These are phyloP conservation scores for Aspergillus udagawae DNA, from an alignment of 2,329 filamentous ascomycete species.

Conservation along the genomic window DNA sequence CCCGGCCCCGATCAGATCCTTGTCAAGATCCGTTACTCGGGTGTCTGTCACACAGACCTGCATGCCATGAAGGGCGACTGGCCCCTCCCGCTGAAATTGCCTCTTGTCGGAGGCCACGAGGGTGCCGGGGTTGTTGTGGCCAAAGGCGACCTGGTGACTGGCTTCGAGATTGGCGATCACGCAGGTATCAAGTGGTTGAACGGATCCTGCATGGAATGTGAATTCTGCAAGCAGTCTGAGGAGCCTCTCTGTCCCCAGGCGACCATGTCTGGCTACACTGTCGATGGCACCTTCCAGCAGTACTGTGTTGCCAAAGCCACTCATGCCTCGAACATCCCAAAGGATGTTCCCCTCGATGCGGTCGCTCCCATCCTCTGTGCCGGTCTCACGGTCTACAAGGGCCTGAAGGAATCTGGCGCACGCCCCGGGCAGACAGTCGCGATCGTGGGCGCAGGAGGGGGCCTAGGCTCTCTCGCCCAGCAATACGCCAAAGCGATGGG, in stretches of 20 bases:
- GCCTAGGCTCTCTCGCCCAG: slow-evolving; percentile 71
- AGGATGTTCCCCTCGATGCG: slow-evolving; percentile 70
- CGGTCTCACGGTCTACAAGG: slow-evolving; percentile 86
- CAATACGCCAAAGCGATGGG: slow-evolving; percentile 95
- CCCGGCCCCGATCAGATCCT: slow-evolving; percentile 88
- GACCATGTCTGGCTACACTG: slow-evolving; percentile 81
- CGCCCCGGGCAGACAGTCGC: slow-evolving; percentile 73
- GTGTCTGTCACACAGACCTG: slow-evolving; percentile 85
- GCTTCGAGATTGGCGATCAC: slow-evolving; percentile 76
- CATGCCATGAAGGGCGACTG: slow-evolving; percentile 85
- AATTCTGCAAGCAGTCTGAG: slow-evolving; percentile 75
- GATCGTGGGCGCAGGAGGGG: slow-evolving; percentile 82
- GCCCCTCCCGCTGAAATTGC: slow-evolving; percentile 77
- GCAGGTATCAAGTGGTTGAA: slow-evolving; percentile 93
- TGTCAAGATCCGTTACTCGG: slow-evolving; percentile 84
- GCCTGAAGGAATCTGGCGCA: slow-evolving; percentile 76
- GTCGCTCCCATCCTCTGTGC: slow-evolving; percentile 79
- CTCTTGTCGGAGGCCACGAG: slow-evolving; percentile 76
- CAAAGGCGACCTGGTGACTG: slow-evolving; percentile 69
- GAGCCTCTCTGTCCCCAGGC: slow-evolving; percentile 78
- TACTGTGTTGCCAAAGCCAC: slow-evolving; percentile 84
- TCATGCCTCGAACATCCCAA: slow-evolving; percentile 77
- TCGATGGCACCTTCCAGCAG: slow-evolving; percentile 91
- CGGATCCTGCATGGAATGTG: slow-evolving; percentile 76
- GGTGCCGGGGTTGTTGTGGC: slow-evolving; percentile 81